Base-by-base conservation (phyloP, 805 yeast genomes). In the Wickerhamiella azyma region DNA sequence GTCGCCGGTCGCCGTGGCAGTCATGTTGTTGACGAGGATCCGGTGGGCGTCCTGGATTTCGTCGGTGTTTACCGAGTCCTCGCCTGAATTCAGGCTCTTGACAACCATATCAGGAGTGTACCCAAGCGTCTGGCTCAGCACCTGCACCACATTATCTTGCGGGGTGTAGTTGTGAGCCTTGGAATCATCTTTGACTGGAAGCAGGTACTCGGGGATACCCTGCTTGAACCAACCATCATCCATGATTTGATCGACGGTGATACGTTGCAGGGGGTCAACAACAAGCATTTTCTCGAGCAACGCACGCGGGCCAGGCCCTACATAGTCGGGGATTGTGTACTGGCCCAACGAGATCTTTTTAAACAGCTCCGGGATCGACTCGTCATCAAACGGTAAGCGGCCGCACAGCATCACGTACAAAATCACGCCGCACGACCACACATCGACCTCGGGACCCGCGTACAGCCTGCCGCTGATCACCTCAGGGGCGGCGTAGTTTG, bases 361-460 rank as follows among this genome's bases (percentile, higher is more conserved):
- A 70, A 89, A 88, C 51, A 88, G 69, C 1, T 92, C 94, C 7
- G 97, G 97, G 46, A 88, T 89, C 60, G 85, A 81, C 59, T 88
- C 97, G 64, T 88, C 97, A 64, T 88, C 97, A 62, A 88, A 88
- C 11, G 97, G 97, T 56, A 88, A 71, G 55, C 96, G 71, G 35
- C 97, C 96, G 64, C 96, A 88, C 44, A 89, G 70, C 96, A 88
- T 88, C 45, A 88, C 97, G 56, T 88, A 89, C 46, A 88, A 68
- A 41, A 89, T 86, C 35, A 89, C 96, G 57, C 97, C 97, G 59
- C 94, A 83, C 0, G 94, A 82, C 97, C 97, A 88, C 46, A 88
- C 96, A 63, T 88, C 97, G 41, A 89, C 96, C 64, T 89, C 96
- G 2, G 97, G 96, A 9, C 97, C 97, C 2, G 96, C 97, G 56